phyloP scores from a whole-genome alignment of 495 filamentous ascomycete species.

The Xylaria telfairii region DNA sequence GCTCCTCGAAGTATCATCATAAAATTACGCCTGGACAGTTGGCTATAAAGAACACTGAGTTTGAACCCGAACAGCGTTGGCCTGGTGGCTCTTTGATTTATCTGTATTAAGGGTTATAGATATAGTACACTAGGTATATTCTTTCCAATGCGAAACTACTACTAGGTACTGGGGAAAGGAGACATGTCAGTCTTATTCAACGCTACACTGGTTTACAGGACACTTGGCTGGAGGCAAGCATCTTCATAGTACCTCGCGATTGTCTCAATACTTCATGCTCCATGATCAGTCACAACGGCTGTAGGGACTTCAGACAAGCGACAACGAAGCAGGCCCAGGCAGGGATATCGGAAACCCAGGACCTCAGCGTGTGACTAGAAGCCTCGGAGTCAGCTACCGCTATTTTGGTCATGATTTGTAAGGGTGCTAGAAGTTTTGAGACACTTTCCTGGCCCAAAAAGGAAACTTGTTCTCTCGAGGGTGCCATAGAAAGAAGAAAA shows the following conservation, averaged over 20 bases:
- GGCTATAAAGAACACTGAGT: too few relatives aligned
- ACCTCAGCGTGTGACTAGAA: slow-evolving; percentile 34
- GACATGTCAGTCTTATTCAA: not conserved
- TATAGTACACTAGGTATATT: not conserved
- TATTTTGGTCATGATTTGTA: too few relatives aligned
- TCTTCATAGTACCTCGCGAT: not conserved
- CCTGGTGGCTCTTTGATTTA: too few relatives aligned
- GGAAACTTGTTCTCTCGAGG: too few relatives aligned
- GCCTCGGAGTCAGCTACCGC: too few relatives aligned
- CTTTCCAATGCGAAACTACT: not conserved
- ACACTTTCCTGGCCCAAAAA: too few relatives aligned
- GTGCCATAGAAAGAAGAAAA: too few relatives aligned
- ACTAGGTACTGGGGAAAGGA: not conserved
- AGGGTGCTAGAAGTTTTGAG: too few relatives aligned
- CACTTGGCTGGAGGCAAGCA: not conserved
- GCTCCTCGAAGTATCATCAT: too few relatives aligned
- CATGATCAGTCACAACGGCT: slow-evolving; percentile 20
- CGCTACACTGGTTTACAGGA: not conserved
- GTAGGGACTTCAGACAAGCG: slow-evolving; percentile 33
- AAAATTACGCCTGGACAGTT: too few relatives aligned
- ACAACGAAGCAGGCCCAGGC: slow-evolving; percentile 38
- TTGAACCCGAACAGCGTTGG: too few relatives aligned
- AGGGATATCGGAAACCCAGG: slow-evolving; percentile 32
- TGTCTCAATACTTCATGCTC: not conserved
- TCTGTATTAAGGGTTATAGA: too few relatives aligned